Evolutionary conservation across 805 yeast genomes (phyloP), one percentile per base, ranked within the genome.

Genomic region (Saturnispora sekii): DNA sequence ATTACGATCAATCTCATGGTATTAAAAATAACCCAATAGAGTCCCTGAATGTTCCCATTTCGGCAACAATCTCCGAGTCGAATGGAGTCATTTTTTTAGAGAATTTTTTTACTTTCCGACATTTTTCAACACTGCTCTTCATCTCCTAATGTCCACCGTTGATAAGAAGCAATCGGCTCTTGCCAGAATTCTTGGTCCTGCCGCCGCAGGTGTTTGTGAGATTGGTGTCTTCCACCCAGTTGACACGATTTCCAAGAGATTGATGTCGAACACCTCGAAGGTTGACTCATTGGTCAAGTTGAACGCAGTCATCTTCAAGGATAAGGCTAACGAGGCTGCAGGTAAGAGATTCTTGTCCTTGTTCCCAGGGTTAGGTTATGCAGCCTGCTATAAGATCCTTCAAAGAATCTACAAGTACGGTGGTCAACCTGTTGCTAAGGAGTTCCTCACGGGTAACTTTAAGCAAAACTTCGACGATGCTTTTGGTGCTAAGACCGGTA

Each of bases 351-450:
- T 85, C 38, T 68, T 86, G 52, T 82, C 97, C 10, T 73, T 93
- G 51, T 93, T 93, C 70, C 98, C 99, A 15, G 99, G 99, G 63
- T 75, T 93, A 52, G 97, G 97, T 21, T 93, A 93, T 62, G 98
- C 98, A 51, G 97, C 98, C 39, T 85, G 88, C 53, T 93, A 93
- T 74, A 93, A 93, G 68, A 83, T 93, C 55, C 71, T 90, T 55
- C 99, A 93, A 69, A 80, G 99, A 70, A 97, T 93, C 45, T 93
- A 93, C 77, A 93, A 93, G 69, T 93, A 93, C 64, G 97, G 98
- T 61, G 99, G 99, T 42, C 99, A 93, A 70, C 98, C 99, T 40
- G 89, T 87, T 61, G 99, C 90, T 52, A 93, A 93, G 62, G 99
- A 93, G 67, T 86, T 80, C 61, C 73, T 93, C 62, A 76, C 84